A percentile compares a stretch with the other conserved stretches of the same genome.
Conservation (phyloP, 768 basidiomycete species). For the Mycena sanguinolenta region DNA sequence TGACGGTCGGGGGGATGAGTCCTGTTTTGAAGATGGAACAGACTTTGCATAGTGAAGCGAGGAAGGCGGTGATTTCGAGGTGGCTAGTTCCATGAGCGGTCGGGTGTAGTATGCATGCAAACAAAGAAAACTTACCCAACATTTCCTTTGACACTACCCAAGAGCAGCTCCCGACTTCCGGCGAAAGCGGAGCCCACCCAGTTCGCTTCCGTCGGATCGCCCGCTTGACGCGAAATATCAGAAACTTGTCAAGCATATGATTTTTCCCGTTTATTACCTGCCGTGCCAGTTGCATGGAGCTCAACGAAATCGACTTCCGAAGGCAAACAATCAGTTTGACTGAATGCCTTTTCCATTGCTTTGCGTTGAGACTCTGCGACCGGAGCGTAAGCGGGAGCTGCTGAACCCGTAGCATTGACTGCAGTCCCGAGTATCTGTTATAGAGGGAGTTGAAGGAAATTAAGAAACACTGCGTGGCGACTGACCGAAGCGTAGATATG, state of each 20-base stretch:
- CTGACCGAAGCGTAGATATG: not conserved
- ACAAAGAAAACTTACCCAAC: conserved; percentile 3
- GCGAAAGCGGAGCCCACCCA: not conserved
- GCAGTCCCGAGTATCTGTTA: not conserved
- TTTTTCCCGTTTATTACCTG: not conserved
- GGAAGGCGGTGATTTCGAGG: conserved; percentile 17
- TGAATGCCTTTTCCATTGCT: not conserved
- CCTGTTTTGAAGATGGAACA: not conserved
- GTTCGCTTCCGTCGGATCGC: not conserved
- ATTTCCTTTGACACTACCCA: conserved; percentile 46
- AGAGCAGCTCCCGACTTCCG: conserved; percentile 15
- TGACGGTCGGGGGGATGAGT: conserved; percentile 18
- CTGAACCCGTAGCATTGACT: not conserved
- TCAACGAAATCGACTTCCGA: conserved; percentile 14
- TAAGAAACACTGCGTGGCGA: not conserved
- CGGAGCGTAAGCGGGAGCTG: not conserved
- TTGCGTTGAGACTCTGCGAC: not conserved
- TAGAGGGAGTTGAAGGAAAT: not conserved
- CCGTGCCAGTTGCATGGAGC: not conserved
- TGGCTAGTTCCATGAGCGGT: not conserved
- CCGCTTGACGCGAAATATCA: not conserved
- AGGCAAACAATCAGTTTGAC: not conserved
- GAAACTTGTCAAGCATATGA: not conserved
- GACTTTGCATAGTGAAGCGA: conserved; percentile 18
- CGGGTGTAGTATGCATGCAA: too few species aligned